Conservation (phyloP, 1,139 yeast genomes). For the Sugiyamaella paludigena region DNA sequence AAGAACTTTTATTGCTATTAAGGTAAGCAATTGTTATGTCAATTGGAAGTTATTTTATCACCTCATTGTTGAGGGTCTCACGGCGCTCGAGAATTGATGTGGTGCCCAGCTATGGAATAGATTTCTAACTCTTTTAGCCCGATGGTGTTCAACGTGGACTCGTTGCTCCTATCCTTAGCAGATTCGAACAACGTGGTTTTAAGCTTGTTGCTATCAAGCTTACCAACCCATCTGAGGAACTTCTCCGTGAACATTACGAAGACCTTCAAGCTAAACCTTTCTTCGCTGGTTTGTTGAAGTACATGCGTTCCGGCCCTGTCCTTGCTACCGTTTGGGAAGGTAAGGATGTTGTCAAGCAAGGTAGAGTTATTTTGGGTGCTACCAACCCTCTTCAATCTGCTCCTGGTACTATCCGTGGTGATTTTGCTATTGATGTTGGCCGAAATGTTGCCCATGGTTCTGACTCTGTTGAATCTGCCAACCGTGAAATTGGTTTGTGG, state of each 20-base stretch:
- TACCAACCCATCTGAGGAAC: conserved; percentile 78
- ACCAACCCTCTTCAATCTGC: conserved; percentile 97
- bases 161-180: conserved; percentile 80
- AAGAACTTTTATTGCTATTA: conserved; percentile 98
- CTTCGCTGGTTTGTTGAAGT: conserved; percentile 88
- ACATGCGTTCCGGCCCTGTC: conserved; percentile 99
- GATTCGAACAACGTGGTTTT: conserved; percentile 97
- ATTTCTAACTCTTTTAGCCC: conserved; percentile 50
- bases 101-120: neutral
- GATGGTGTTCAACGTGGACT: conserved; percentile 99
- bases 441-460: conserved; percentile 99
- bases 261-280: conserved; percentile 96
- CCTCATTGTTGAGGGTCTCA: too few species aligned
- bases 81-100: too few species aligned
- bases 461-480: conserved; percentile 97
- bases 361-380: conserved; percentile 97
- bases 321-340: conserved; percentile 99
- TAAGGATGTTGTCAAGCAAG: conserved; percentile 98
- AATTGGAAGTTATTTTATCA: too few species aligned
- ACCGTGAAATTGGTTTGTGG: conserved; percentile 96
- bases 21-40: conserved; percentile 38
- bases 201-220: conserved; percentile 96
- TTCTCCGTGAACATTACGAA: conserved; percentile 90
- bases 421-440: conserved; percentile 81
- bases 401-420: conserved; percentile 99